These are phyloP conservation scores for Eutrema yunnanense DNA, from an alignment of 345 rosid species.

Conservation along the genomic window DNA sequence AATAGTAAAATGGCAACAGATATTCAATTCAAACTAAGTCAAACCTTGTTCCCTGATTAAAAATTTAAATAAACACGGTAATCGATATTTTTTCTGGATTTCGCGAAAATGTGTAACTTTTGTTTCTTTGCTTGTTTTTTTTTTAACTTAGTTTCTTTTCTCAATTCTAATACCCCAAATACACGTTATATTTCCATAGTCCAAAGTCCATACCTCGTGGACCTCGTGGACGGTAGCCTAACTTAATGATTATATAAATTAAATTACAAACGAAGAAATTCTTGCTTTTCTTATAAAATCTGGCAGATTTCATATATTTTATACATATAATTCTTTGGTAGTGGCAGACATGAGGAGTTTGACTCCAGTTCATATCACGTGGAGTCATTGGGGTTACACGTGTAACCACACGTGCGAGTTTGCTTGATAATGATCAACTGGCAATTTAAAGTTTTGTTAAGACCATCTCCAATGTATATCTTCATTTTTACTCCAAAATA, in stretches of 20 bases:
- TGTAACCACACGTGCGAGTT: slow-evolving; percentile 17
- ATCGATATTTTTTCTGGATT: neutral
- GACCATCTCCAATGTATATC: no score
- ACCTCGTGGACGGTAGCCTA: neutral
- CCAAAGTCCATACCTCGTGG: neutral
- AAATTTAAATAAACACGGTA: neutral
- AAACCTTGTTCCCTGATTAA: slow-evolving; percentile 25
- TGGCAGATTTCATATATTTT: neutral
- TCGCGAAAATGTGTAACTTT: neutral
- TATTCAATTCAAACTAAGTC: slow-evolving; percentile 9
- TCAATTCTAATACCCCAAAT: neutral
- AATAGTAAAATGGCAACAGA: neutral
- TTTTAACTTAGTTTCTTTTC: neutral
- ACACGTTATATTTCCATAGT: neutral
- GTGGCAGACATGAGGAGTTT: slow-evolving; percentile 25
- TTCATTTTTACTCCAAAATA: no score
- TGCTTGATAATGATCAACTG: slow-evolving; percentile 1
- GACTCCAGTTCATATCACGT: slow-evolving; percentile 28
- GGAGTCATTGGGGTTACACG: slow-evolving; percentile 1
- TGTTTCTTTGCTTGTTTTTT: neutral
- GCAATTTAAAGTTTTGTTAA: neutral
- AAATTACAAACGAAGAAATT: neutral
- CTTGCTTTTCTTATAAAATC: neutral
- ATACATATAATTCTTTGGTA: neutral
- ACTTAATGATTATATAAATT: neutral